Percentiles rank a stretch among this genome's conserved stretches.
phyloP scores from a whole-genome alignment of 2,329 filamentous ascomycete genomes.

The Westerdykella sp. region DNA sequence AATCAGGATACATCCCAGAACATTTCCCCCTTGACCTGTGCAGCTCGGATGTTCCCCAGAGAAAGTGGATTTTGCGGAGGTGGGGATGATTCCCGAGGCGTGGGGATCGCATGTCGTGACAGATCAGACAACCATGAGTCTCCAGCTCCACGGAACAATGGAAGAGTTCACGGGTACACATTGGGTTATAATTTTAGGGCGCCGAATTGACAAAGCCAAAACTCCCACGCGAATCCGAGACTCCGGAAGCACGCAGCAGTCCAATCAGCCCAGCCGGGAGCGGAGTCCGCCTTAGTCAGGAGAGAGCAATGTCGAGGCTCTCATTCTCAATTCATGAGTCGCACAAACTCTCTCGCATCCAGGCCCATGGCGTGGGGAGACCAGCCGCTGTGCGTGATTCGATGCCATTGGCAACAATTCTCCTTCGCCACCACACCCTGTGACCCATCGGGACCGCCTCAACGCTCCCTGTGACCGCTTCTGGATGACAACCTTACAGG shows the following conservation, averaged over 20 bases:
- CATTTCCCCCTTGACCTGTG: background rate
- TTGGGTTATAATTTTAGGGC: too few relatives aligned
- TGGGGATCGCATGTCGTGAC: background rate
- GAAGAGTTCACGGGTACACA: background rate
- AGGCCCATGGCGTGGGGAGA: background rate
- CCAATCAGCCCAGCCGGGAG: background rate
- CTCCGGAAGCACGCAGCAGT: background rate
- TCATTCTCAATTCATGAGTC: background rate
- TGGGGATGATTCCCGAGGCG: background rate
- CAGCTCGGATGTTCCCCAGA: too few relatives aligned
- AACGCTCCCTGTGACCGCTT: background rate
- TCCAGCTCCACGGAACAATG: background rate
- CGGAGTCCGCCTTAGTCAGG: constrained; percentile 5
- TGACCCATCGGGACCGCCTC: background rate
- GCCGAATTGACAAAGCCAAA: too few relatives aligned
- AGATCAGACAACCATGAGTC: background rate
- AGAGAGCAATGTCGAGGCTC: constrained; percentile 1
- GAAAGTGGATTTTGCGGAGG: background rate
- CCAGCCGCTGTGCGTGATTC: background rate
- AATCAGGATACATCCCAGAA: background rate
- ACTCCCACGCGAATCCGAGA: background rate
- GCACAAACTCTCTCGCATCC: background rate
- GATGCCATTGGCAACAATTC: background rate
- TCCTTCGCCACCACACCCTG: background rate
- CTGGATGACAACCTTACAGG: background rate